These are phyloP conservation scores for Elongisporangium senticosum DNA, from an alignment of 352 stramenopile genomes.

Conservation along the genomic window DNA sequence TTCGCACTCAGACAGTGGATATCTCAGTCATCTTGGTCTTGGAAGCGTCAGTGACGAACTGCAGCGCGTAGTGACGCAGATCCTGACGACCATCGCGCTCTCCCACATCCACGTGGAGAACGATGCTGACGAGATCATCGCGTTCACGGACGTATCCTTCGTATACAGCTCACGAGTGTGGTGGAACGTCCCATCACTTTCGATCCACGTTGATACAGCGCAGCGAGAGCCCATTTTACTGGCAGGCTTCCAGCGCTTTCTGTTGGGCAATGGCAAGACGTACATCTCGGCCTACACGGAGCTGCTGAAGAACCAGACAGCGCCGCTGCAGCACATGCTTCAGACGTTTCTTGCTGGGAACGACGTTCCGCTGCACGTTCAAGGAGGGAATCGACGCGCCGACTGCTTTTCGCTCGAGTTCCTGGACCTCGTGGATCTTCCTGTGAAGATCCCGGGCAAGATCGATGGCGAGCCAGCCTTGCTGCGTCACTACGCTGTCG, in stretches of 20 bases:
- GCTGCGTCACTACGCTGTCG: conserved; percentile 53
- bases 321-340: conserved; percentile 62
- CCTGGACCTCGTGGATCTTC: conserved; percentile 53
- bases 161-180: conserved; percentile 49
- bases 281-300: conserved; percentile 78
- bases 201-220: conserved; percentile 40
- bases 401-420: conserved; percentile 66
- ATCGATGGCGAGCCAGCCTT: conserved; percentile 69
- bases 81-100: conserved; percentile 71
- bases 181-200: conserved; percentile 75
- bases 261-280: conserved; percentile 59
- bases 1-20: not conserved
- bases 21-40: conserved; percentile 1
- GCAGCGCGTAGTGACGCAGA: conserved; percentile 44
- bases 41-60: conserved; percentile 34
- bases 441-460: conserved; percentile 56
- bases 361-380: conserved; percentile 55
- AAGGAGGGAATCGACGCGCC: conserved; percentile 38
- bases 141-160: conserved; percentile 78
- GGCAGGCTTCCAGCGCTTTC: conserved; percentile 65
- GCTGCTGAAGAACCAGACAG: conserved; percentile 53
- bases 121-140: conserved; percentile 57
- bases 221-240: conserved; percentile 40
- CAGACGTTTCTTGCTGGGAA: conserved; percentile 61
- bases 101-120: conserved; percentile 64